Evolutionary conservation across 2,329 filamentous ascomycete species (phyloP).

Genomic region (Pestalotiopsis sp.): DNA sequence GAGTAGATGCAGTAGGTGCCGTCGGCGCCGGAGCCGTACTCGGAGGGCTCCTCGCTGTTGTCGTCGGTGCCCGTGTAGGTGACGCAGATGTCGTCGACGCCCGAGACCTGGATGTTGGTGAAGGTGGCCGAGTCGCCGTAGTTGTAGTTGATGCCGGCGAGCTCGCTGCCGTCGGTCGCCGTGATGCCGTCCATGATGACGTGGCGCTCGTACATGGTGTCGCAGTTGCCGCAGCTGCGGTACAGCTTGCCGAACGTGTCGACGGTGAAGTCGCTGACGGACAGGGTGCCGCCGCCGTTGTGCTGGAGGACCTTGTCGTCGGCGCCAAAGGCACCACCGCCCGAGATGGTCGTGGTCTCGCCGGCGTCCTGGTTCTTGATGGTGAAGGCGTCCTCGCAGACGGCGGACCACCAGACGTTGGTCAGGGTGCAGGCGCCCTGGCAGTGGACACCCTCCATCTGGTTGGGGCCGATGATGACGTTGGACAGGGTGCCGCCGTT

Average conservation of each 20-base stretch:
- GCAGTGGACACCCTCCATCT: constrained; percentile 39
- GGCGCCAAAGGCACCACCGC: constrained; percentile 31
- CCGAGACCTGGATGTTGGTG: constrained; percentile 20
- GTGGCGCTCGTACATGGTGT: constrained; percentile 29
- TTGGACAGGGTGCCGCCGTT: constrained; percentile 35
- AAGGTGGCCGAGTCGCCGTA: constrained; percentile 36
- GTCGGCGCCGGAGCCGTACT: constrained; percentile 21
- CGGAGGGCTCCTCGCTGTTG: constrained; percentile 23
- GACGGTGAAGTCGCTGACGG: constrained; percentile 34
- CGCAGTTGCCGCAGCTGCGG: constrained; percentile 49
- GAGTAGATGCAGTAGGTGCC: constrained; percentile 21
- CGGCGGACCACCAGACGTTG: constrained; percentile 37
- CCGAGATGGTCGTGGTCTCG: constrained; percentile 10
- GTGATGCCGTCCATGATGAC: constrained; percentile 33
- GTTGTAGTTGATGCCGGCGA: constrained; percentile 39
- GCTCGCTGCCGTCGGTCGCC: constrained; percentile 30
- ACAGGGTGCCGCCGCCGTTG: constrained; percentile 18
- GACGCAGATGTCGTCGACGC: constrained; percentile 23
- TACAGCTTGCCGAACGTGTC: constrained; percentile 46
- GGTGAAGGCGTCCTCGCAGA: constrained; percentile 37
- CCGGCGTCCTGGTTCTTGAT: constrained; percentile 12
- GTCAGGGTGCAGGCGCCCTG: constrained; percentile 26
- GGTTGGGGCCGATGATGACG: constrained; percentile 40
- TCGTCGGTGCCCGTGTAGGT: constrained; percentile 22
- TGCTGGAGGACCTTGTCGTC: constrained; percentile 24